Percentiles rank a stretch among this genome's conserved stretches.
Conservation (phyloP, 257 asterid species). For the Solanum lycopersicoides region DNA sequence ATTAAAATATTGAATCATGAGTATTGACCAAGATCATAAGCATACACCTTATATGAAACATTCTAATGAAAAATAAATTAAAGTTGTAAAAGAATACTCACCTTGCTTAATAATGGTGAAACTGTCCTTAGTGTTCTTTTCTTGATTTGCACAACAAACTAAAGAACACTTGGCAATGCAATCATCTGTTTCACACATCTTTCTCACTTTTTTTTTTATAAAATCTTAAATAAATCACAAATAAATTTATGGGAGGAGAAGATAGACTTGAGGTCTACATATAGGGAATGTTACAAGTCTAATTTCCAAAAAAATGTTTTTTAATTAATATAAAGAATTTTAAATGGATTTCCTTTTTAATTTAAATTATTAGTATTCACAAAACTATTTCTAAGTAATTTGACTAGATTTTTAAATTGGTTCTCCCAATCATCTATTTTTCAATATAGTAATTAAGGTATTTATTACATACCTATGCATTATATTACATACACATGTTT, state of each 20-base stretch:
- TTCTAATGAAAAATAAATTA: neutral
- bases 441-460: too few relatives aligned
- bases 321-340: too few relatives aligned
- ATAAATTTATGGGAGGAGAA: neutral
- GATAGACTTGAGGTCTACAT: neutral
- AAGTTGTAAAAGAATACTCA: slow-evolving; percentile 6
- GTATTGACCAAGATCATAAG: too few relatives aligned
- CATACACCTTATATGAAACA: neutral
- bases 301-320: too few relatives aligned
- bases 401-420: too few relatives aligned
- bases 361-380: too few relatives aligned
- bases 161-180: neutral
- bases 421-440: too few relatives aligned
- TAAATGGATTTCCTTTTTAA: too few relatives aligned
- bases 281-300: neutral
- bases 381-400: too few relatives aligned
- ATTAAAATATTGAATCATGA: too few relatives aligned
- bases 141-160: neutral
- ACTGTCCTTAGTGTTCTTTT: slow-evolving; percentile 2
- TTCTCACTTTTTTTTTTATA: neutral
- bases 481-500: too few relatives aligned
- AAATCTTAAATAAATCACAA: neutral
- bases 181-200: slow-evolving; percentile 33
- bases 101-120: slow-evolving; percentile 38
- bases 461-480: too few relatives aligned